These are phyloP conservation scores for Phyllosticta citribraziliensis DNA, from an alignment of 2,329 filamentous ascomycete genomes.

Conservation along the genomic window DNA sequence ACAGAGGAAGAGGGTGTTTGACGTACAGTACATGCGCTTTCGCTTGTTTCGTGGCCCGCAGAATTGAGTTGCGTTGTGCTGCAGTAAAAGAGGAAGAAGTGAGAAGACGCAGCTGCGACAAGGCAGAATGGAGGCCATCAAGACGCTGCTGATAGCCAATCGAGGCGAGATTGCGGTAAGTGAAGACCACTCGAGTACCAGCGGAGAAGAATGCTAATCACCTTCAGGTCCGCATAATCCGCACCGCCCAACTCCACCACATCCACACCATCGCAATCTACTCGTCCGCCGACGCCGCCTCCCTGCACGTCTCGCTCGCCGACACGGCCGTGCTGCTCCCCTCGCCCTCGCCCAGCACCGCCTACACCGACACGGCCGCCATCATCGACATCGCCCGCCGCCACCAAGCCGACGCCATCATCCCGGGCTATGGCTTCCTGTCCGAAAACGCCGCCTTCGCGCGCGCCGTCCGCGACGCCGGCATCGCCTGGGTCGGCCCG, in stretches of 20 bases:
- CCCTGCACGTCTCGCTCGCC: conserved; percentile 44
- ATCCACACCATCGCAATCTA: conserved; percentile 50
- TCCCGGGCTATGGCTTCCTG: conserved; percentile 59
- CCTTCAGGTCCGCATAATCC: conserved; percentile 37
- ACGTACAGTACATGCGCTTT: no score
- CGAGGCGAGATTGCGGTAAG: conserved; percentile 47
- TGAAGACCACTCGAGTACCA: no score
- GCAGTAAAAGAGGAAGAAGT: no score
- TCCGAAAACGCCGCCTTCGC: conserved; percentile 56
- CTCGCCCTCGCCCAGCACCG: conserved; percentile 38
- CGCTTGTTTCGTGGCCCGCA: no score
- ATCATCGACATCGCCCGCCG: conserved; percentile 45
- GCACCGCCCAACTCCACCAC: conserved; percentile 39
- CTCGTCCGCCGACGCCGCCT: conserved; percentile 45
- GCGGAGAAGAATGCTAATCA: conserved; percentile 7
- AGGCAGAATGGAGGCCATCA: conserved; percentile 32
- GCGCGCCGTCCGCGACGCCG: conserved; percentile 40
- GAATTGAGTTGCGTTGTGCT: not conserved
- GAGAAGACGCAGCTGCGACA: no score
- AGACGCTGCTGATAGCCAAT: conserved; percentile 48
- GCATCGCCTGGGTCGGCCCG: conserved; percentile 52
- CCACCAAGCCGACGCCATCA: conserved; percentile 45
- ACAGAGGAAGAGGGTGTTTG: not conserved
- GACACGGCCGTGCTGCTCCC: conserved; percentile 44
- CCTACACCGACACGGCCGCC: conserved; percentile 39